Conservation (phyloP, 352 stramenopile species). For the Globisporangium mamillatum region DNA sequence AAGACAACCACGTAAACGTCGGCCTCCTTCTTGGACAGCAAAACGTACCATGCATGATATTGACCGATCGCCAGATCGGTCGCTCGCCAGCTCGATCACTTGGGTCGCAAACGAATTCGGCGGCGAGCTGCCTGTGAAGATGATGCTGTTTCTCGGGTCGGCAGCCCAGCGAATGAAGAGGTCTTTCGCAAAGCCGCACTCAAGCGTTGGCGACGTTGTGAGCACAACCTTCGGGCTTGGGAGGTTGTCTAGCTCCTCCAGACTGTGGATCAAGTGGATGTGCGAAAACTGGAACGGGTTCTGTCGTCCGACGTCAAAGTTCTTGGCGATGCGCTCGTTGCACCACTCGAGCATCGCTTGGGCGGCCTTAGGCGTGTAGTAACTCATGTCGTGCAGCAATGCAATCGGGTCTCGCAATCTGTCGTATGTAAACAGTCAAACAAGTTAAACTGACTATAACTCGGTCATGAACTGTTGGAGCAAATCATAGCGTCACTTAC, state of each 20-base stretch:
- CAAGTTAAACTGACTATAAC: neutral
- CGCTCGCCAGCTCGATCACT: slow-evolving; percentile 57
- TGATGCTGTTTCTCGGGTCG: slow-evolving; percentile 77
- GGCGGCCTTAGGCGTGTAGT: slow-evolving; percentile 85
- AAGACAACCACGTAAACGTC: neutral
- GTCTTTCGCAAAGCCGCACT: slow-evolving; percentile 83
- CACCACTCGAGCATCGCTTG: slow-evolving; percentile 91
- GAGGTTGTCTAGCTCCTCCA: slow-evolving; percentile 86
- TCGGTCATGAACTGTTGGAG: neutral
- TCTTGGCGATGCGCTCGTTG: slow-evolving; percentile 88
- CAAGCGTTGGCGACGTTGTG: slow-evolving; percentile 71
- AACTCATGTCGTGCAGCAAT: slow-evolving; percentile 87
- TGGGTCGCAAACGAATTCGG: slow-evolving; percentile 68
- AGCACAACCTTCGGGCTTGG: slow-evolving; percentile 86
- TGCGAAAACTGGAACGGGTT: slow-evolving; percentile 90
- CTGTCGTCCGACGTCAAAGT: slow-evolving; percentile 85
- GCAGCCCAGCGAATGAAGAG: slow-evolving; percentile 82
- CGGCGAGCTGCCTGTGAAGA: slow-evolving; percentile 70
- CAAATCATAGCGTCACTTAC: slow-evolving; percentile 27
- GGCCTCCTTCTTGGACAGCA: neutral
- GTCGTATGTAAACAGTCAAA: neutral
- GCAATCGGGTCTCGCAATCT: slow-evolving; percentile 85
- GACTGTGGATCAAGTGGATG: slow-evolving; percentile 82
- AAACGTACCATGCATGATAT: slow-evolving; percentile 56
- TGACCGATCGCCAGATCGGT: slow-evolving; percentile 38